phyloP scores from a whole-genome alignment of 331 rosid species.

The Erythrophleum ivorense region DNA sequence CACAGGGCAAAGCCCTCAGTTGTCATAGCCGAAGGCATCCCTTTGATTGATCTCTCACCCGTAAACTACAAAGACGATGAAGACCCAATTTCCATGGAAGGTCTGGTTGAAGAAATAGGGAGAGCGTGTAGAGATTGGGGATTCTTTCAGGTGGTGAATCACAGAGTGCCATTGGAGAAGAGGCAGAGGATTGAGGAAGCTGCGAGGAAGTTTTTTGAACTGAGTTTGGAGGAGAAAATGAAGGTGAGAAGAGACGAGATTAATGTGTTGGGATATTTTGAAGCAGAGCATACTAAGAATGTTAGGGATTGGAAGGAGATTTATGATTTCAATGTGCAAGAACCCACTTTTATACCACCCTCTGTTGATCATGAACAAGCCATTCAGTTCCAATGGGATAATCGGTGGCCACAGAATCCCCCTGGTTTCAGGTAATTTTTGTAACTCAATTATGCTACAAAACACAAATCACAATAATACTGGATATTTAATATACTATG shows the following conservation, averaged over 20 bases:
- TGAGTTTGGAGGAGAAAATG: slow-evolving; percentile 59
- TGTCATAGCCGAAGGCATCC: slow-evolving; percentile 49
- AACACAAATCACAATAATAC: too few species aligned
- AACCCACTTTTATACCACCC: slow-evolving; percentile 56
- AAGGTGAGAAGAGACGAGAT: slow-evolving; percentile 67
- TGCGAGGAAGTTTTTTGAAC: slow-evolving; percentile 56
- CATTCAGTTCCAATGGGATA: slow-evolving; percentile 49
- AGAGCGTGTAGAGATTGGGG: slow-evolving; percentile 69
- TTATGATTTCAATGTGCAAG: slow-evolving; percentile 70
- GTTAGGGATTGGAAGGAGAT: slow-evolving; percentile 91
- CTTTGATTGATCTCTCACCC: slow-evolving; percentile 47
- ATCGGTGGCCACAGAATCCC: slow-evolving; percentile 73
- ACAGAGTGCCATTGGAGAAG: slow-evolving; percentile 61
- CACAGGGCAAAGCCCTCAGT: slow-evolving; percentile 52
- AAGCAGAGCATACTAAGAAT: slow-evolving; percentile 74
- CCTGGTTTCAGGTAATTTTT: slow-evolving; percentile 56
- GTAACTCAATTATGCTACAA: too few species aligned
- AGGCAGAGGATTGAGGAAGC: slow-evolving; percentile 44
- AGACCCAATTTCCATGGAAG: slow-evolving; percentile 12
- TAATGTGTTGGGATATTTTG: slow-evolving; percentile 67
- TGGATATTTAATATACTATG: too few species aligned
- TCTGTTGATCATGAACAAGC: slow-evolving; percentile 45
- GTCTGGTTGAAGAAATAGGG: slow-evolving; percentile 50
- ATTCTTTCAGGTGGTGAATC: slow-evolving; percentile 72
- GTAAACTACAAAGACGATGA: slow-evolving; percentile 33